Base-by-base conservation (phyloP, 2,329 filamentous ascomycete genomes). In the Aureobasidium sp. region DNA sequence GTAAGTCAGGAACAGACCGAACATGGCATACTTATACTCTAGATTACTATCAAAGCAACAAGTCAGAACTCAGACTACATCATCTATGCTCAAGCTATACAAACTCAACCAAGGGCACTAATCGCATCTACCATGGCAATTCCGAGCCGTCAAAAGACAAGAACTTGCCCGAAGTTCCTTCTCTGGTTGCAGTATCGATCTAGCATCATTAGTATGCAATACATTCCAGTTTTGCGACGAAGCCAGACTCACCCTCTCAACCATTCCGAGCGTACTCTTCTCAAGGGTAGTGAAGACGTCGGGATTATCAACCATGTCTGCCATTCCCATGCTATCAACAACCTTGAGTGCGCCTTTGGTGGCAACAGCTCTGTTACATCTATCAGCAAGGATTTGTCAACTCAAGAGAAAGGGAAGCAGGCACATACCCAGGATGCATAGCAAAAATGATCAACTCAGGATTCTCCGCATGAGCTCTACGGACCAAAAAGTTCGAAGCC, bases 391-490 rank as follows among this genome's bases (percentile, higher is more conserved):
- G 4, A 23, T 23, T 42, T 25, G 20, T 20, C 13, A 25, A 1
- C 1, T 3, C 20, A 27, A 1, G 29, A 3, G 15, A 13, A 9
- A 36, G 27, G 36, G 36, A 42, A 20, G 20, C 5, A 15, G n/a
- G 33, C 5, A 47, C 58, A 29, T 29, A 61, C 43, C 58, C 58
- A 61, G 58, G 58, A 51, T 61, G 58, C 42, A 61, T 11, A 1
- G 58, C 23, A 16, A 61, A 38, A 1, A 29, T 40, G 4, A 51
- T 50, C 58, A 61, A 42, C 6, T 61, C 45, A 4, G 43, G 43
- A 61, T 61, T 15, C 10, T 61, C 58, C 8, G 25, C 25, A 42
- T 61, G 58, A 3, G 47, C 47, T 8, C 45, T 61, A 6, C 58
- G n/a, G 31, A 51, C 40, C 33, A 61, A 31, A 13, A 61, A 61